Evolutionary conservation across 78 protist genomes (phyloP).

Genomic region (Dictyostelium intermedium): DNA sequence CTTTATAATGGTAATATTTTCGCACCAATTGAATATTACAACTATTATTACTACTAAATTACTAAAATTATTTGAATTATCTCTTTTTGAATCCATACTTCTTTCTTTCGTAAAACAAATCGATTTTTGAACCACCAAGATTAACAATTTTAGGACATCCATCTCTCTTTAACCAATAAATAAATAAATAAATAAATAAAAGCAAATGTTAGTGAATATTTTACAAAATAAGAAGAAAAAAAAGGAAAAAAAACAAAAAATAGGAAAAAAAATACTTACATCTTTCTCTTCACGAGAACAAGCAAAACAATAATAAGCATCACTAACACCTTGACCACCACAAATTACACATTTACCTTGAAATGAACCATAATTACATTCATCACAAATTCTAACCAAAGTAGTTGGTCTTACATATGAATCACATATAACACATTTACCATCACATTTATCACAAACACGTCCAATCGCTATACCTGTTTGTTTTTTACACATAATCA

Average conservation of each 20-base stretch:
- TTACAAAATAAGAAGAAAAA: not conserved
- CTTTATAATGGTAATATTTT: too few relatives aligned
- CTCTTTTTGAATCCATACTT: conserved; percentile 90
- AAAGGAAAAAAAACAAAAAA: not conserved
- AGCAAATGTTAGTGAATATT: too few relatives aligned
- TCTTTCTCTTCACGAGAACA: conserved; percentile 96
- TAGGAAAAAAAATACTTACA: too few relatives aligned
- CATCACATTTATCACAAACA: conserved; percentile 94
- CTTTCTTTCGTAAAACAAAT: conserved; percentile 94
- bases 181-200: too few relatives aligned
- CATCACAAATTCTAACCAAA: conserved; percentile 96
- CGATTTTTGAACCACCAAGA: conserved; percentile 91
- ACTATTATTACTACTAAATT: not conserved
- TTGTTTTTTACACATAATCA: conserved; percentile 93
- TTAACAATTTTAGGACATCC: conserved; percentile 98
- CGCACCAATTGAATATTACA: too few relatives aligned
- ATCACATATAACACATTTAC: conserved; percentile 96
- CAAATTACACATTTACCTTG: conserved; percentile 94
- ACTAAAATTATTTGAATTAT: not conserved
- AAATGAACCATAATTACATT: conserved; percentile 96
- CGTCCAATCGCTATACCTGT: conserved; percentile 93
- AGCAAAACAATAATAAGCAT: conserved; percentile 96
- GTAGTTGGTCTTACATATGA: conserved; percentile 91
- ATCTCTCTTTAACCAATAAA: conserved; percentile 91
- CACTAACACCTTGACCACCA: conserved; percentile 93